Evolutionary conservation across 257 asterid genomes (phyloP).

Genomic region (Lantana camara): DNA sequence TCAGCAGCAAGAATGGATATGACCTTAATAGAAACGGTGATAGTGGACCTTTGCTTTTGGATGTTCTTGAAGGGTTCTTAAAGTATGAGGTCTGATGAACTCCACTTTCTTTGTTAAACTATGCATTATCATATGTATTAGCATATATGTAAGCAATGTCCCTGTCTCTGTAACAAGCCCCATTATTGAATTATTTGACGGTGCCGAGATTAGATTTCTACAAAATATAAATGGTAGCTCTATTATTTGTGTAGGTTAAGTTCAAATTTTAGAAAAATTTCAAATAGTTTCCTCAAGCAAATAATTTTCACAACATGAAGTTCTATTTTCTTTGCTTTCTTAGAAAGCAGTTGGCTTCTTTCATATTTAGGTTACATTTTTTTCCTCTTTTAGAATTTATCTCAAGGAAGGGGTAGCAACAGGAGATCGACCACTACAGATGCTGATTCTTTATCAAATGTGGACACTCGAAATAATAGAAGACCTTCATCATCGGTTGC

Average conservation of each 20-base stretch:
- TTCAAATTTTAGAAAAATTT: too few species aligned
- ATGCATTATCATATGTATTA: constrained; percentile 43
- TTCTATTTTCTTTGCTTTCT: constrained; percentile 4
- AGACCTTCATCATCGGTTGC: constrained; percentile 75
- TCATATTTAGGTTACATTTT: too few species aligned
- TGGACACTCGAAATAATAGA: constrained; percentile 61
- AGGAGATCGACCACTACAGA: constrained; percentile 56
- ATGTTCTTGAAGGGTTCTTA: constrained; percentile 97
- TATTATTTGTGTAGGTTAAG: too few species aligned
- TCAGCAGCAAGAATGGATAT: constrained; percentile 90
- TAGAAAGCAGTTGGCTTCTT: constrained; percentile 1
- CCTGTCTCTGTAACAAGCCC: not conserved
- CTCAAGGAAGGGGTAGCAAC: constrained; percentile 68
- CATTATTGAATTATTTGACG: too few species aligned
- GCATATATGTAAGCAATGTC: constrained; percentile 17
- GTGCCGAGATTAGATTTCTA: too few species aligned
- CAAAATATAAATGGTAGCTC: too few species aligned
- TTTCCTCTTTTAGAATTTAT: constrained; percentile 56
- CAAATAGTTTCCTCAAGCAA: too few species aligned
- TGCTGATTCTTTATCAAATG: constrained; percentile 47
- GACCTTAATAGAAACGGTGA: constrained; percentile 92
- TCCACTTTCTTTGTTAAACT: not conserved
- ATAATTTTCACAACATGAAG: not conserved
- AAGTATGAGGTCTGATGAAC: constrained; percentile 82
- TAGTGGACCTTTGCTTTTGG: constrained; percentile 93